These are phyloP conservation scores for Davidsoniella virescens DNA, from an alignment of 2,329 filamentous ascomycete genomes.

Conservation along the genomic window DNA sequence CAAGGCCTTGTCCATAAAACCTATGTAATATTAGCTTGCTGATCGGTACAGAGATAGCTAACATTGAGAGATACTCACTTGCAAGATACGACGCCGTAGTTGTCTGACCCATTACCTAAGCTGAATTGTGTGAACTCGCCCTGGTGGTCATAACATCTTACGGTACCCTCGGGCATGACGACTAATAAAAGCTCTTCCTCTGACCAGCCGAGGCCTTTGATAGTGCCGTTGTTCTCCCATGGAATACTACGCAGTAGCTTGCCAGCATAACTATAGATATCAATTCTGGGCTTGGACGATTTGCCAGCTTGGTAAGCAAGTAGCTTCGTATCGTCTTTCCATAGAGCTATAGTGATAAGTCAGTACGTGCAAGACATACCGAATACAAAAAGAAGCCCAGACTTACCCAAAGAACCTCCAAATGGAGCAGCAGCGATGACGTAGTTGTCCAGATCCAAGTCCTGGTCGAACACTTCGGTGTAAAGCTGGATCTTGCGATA, in stretches of 20 bases:
- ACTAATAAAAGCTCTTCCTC: slow-evolving; percentile 86
- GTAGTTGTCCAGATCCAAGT: slow-evolving; percentile 90
- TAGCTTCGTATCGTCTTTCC: slow-evolving; percentile 75
- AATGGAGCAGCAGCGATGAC: slow-evolving; percentile 82
- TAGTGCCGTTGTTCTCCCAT: slow-evolving; percentile 69
- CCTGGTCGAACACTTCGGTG: slow-evolving; percentile 80
- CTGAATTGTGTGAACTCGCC: slow-evolving; percentile 92
- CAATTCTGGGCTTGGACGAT: slow-evolving; percentile 66
- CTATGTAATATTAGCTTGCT: slow-evolving; percentile 16
- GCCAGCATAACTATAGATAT: slow-evolving; percentile 86
- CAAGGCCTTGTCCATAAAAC: slow-evolving; percentile 87
- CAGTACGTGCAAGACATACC: neutral
- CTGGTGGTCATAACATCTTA: slow-evolving; percentile 83
- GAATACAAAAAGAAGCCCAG: neutral
- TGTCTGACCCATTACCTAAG: slow-evolving; percentile 75
- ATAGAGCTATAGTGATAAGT: slow-evolving; percentile 45
- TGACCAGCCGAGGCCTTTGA: slow-evolving; percentile 87
- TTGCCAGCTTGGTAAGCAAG: slow-evolving; percentile 59
- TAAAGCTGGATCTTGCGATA: slow-evolving; percentile 93
- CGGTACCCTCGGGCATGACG: slow-evolving; percentile 75
- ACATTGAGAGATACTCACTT: slow-evolving; percentile 24
- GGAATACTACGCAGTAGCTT: slow-evolving; percentile 72
- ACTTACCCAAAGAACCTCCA: slow-evolving; percentile 77
- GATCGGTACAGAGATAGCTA: slow-evolving; percentile 3
- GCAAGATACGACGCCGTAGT: slow-evolving; percentile 74